Evolutionary conservation across 2,329 filamentous ascomycete genomes (phyloP).

Genomic region (Aureobasidium sp.): DNA sequence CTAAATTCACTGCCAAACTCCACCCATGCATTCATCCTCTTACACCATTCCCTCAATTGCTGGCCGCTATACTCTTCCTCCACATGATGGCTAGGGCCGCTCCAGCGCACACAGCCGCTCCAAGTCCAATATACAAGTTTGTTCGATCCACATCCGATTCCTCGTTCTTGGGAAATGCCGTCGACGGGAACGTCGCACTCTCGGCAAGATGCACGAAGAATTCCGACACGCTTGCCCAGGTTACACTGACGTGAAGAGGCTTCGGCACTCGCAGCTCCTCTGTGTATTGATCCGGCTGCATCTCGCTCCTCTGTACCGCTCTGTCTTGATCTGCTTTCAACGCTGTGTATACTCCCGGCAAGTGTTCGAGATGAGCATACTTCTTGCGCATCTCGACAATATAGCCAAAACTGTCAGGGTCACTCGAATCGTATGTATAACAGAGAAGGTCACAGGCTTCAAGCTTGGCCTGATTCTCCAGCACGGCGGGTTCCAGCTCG

Average conservation of each 20-base stretch:
- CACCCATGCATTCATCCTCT: neutral
- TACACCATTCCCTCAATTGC: neutral
- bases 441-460: constrained; percentile 91
- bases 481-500: constrained; percentile 82
- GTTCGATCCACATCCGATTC: constrained; percentile 79
- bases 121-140: constrained; percentile 75
- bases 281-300: constrained; percentile 89
- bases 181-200: constrained; percentile 80
- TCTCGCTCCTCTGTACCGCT: constrained; percentile 85
- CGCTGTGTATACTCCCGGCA: constrained; percentile 86
- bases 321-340: constrained; percentile 95
- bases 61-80: constrained; percentile 29
- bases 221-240: constrained; percentile 89
- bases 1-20: neutral
- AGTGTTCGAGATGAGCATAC: constrained; percentile 75
- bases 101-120: constrained; percentile 55
- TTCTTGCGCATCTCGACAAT: constrained; percentile 72
- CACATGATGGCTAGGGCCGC: constrained; percentile 53
- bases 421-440: constrained; percentile 93
- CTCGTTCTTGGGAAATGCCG: constrained; percentile 80
- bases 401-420: constrained; percentile 91
- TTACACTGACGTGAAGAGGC: constrained; percentile 88
- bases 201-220: constrained; percentile 88
- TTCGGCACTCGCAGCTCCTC: constrained; percentile 77
- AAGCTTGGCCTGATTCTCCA: constrained; percentile 84